phyloP scores from a whole-genome alignment of 2,329 filamentous ascomycete species.

The Talaromyces atroroseus region DNA sequence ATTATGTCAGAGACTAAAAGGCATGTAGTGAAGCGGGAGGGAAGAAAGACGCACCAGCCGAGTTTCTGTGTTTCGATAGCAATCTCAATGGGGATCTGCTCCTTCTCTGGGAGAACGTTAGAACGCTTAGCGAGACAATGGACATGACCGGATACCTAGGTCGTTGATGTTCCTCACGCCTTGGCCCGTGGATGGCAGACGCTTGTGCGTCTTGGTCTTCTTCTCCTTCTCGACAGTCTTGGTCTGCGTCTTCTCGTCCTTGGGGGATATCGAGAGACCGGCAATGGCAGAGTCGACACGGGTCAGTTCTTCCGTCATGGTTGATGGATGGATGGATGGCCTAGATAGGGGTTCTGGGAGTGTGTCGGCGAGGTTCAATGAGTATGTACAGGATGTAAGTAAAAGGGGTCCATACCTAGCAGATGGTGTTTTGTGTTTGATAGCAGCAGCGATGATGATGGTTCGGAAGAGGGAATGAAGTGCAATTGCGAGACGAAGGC shows the following conservation, averaged over 20 bases:
- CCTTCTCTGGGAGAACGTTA: conserved; percentile 54
- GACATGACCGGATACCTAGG: conserved; percentile 54
- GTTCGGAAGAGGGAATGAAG: not conserved
- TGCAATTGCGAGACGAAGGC: not conserved
- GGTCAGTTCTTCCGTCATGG: conserved; percentile 62
- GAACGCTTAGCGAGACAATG: conserved; percentile 25
- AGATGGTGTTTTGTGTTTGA: not conserved
- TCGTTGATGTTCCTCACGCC: conserved; percentile 80
- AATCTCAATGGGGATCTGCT: conserved; percentile 66
- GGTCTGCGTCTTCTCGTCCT: conserved; percentile 49
- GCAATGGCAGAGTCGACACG: conserved; percentile 92
- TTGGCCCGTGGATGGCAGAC: conserved; percentile 66
- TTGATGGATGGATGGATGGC: conserved; percentile 8
- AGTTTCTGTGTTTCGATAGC: conserved; percentile 79
- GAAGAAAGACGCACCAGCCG: conserved; percentile 64
- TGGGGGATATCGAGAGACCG: conserved; percentile 64
- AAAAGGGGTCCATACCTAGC: not conserved
- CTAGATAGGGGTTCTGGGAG: not conserved
- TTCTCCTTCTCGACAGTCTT: conserved; percentile 42
- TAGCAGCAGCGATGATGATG: not conserved
- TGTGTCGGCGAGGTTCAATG: not conserved
- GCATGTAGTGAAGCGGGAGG: not conserved
- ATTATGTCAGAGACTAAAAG: not conserved
- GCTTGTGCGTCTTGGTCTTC: conserved; percentile 58
- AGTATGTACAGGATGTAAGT: not conserved